These are phyloP conservation scores for Trifolium repens DNA, from an alignment of 306 rosid species.

Conservation along the genomic window DNA sequence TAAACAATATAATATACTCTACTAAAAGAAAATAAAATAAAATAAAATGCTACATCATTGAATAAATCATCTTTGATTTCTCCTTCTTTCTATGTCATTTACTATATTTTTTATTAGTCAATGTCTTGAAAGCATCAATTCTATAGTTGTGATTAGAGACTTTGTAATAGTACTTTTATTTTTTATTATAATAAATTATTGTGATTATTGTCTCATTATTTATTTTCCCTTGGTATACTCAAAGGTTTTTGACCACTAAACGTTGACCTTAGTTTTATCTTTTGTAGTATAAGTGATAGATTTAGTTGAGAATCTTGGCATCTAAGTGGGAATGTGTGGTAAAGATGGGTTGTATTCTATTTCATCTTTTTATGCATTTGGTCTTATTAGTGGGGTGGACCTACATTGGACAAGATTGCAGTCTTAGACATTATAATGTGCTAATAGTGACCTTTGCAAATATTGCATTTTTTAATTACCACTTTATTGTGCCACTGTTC, in stretches of 20 bases:
- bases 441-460: conserved; percentile 53
- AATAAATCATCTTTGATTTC: conserved; percentile 46
- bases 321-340: conserved; percentile 51
- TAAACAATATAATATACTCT: conserved; percentile 31
- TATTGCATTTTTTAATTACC: conserved; percentile 51
- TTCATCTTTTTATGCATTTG: conserved; percentile 76
- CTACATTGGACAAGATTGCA: conserved; percentile 61
- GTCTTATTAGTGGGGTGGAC: conserved; percentile 57
- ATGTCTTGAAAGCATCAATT: conserved; percentile 54
- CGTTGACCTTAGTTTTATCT: conserved; percentile 59
- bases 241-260: conserved; percentile 51
- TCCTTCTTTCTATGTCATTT: conserved; percentile 59
- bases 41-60: conserved; percentile 40
- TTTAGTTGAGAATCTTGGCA: conserved; percentile 49
- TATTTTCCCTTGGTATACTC: conserved; percentile 49
- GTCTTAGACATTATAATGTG: conserved; percentile 44
- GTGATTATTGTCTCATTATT: neutral
- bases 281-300: conserved; percentile 43
- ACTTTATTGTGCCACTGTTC: conserved; percentile 46
- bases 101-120: conserved; percentile 12
- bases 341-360: conserved; percentile 59
- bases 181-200: neutral
- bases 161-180: conserved; percentile 37
- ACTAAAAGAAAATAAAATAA: conserved; percentile 31
- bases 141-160: conserved; percentile 45